Evolutionary conservation across 2,329 filamentous ascomycete species (phyloP).

Genomic region (Trichoderma sp.): DNA sequence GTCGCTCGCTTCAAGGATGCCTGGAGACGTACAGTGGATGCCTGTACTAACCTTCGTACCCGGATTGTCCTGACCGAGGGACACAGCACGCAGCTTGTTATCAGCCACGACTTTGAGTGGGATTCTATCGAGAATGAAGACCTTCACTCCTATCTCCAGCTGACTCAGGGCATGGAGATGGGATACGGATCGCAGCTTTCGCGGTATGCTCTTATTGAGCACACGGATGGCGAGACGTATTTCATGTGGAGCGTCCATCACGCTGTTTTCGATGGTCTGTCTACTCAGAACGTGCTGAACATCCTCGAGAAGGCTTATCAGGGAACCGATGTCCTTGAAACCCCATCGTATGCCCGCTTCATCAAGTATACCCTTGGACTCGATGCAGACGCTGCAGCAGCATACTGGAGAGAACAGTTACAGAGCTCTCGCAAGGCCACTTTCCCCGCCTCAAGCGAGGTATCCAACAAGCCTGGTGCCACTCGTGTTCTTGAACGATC

Average conservation of each 20-base stretch:
- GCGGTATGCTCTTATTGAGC: constrained; percentile 2
- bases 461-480: not conserved
- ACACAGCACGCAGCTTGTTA: constrained; percentile 24
- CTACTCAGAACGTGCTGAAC: constrained; percentile 11
- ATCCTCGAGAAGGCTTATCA: constrained; percentile 3
- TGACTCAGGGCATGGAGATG: not conserved
- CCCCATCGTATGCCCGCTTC: constrained; percentile 13
- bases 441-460: not conserved
- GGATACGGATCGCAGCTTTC: constrained; percentile 10
- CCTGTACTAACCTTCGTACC: constrained; percentile 31
- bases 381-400: not conserved
- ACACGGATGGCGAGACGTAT: constrained; percentile 6
- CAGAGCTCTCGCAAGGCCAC: constrained; percentile 1
- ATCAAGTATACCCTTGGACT: constrained; percentile 13
- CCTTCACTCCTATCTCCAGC: not conserved
- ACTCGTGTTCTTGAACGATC: not conserved
- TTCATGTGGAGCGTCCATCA: constrained; percentile 28
- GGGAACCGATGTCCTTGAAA: not conserved
- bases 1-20: constrained; percentile 29
- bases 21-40: constrained; percentile 29
- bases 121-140: not conserved
- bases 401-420: constrained; percentile 17
- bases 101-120: constrained; percentile 26
- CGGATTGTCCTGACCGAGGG: constrained; percentile 29
- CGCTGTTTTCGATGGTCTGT: constrained; percentile 32